These are phyloP conservation scores for Nicotiana obtusifolia DNA, from an alignment of 257 asterid genomes.

Conservation along the genomic window DNA sequence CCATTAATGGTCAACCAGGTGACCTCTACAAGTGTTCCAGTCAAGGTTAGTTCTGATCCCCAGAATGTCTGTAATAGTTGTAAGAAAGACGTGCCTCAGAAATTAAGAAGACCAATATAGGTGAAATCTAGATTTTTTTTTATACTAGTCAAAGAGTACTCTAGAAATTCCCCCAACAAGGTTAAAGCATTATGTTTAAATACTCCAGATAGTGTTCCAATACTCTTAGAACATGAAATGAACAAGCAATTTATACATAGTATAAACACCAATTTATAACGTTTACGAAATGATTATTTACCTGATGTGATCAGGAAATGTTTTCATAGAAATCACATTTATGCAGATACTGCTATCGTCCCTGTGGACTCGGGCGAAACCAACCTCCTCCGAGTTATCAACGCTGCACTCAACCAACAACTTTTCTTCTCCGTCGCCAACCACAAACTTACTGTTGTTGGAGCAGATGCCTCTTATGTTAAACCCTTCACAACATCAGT, in stretches of 20 bases:
- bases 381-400: conserved; percentile 63
- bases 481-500: conserved; percentile 83
- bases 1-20: conserved; percentile 96
- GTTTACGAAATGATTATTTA: not conserved
- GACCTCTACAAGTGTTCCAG: conserved; percentile 81
- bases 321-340: not conserved
- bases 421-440: conserved; percentile 81
- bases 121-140: not conserved
- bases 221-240: not conserved
- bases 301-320: not conserved
- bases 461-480: conserved; percentile 72
- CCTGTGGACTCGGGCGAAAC: conserved; percentile 60
- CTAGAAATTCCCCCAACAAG: not conserved
- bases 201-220: not conserved
- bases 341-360: conserved; percentile 54
- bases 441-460: conserved; percentile 84
- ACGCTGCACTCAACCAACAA: conserved; percentile 75
- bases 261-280: not conserved
- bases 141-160: not conserved
- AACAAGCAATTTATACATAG: not conserved
- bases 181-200: not conserved
- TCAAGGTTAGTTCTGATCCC: conserved; percentile 48
- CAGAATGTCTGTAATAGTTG: conserved; percentile 16
- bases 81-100: not conserved
- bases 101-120: not conserved